A percentile compares a stretch with the other conserved stretches of the same genome.
Evolutionary conservation across 2,329 filamentous ascomycete genomes (phyloP).

Genomic region (Purpureocillium lavendulum): DNA sequence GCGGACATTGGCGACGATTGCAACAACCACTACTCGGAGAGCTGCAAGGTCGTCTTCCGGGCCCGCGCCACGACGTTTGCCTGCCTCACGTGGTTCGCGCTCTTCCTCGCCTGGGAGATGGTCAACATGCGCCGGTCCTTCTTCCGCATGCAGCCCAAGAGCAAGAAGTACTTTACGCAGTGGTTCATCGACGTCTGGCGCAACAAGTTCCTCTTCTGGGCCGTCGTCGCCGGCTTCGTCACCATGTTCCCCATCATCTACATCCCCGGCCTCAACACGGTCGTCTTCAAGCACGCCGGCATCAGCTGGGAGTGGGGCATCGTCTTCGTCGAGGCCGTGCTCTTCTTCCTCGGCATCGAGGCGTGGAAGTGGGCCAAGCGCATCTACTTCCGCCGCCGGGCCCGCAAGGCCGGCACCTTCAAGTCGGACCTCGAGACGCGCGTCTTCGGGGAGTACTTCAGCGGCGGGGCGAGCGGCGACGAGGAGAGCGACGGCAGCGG

Average conservation of each 20-base stretch:
- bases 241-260: slow-evolving; percentile 44
- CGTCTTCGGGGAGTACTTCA: slow-evolving; percentile 23
- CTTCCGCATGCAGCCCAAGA: slow-evolving; percentile 62
- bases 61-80: slow-evolving; percentile 66
- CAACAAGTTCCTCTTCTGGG: slow-evolving; percentile 63
- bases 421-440: slow-evolving; percentile 21
- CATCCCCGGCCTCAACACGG: slow-evolving; percentile 47
- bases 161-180: slow-evolving; percentile 52
- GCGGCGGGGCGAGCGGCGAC: slow-evolving; percentile 11
- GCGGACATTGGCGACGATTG: slow-evolving; percentile 49
- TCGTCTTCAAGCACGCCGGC: slow-evolving; percentile 48
- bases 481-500: slow-evolving; percentile 3
- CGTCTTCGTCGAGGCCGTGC: slow-evolving; percentile 41
- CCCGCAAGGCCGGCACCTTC: slow-evolving; percentile 10
- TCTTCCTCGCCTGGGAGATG: slow-evolving; percentile 72
- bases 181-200: slow-evolving; percentile 60
- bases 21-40: slow-evolving; percentile 44
- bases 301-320: slow-evolving; percentile 56
- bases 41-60: slow-evolving; percentile 55
- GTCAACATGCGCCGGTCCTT: slow-evolving; percentile 61
- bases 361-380: slow-evolving; percentile 51
- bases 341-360: slow-evolving; percentile 53
- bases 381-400: slow-evolving; percentile 15
- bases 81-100: slow-evolving; percentile 63
- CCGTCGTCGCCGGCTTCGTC: slow-evolving; percentile 37